A percentile compares a stretch with the other conserved stretches of the same genome.
Evolutionary conservation across 2,329 filamentous ascomycete species (phyloP).

Genomic region (Fusarium setosum): DNA sequence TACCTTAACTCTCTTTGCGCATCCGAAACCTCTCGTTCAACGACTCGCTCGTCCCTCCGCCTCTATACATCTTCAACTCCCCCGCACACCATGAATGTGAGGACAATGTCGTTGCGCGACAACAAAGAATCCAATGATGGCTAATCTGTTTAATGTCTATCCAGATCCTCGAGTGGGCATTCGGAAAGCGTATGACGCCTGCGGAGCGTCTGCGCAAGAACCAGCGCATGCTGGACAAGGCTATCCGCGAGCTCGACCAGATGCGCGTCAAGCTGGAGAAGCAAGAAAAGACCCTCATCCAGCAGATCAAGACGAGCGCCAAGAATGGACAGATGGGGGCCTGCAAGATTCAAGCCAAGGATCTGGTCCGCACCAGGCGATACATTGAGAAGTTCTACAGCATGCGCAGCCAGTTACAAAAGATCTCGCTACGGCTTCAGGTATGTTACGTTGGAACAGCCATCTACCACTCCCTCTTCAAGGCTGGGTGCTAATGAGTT

Average conservation of each 20-base stretch:
- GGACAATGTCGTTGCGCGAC: slow-evolving; percentile 34
- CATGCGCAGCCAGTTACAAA: slow-evolving; percentile 97
- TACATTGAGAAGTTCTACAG: slow-evolving; percentile 99
- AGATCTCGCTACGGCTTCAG: slow-evolving; percentile 94
- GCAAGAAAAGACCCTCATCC: slow-evolving; percentile 96
- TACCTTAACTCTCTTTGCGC: background rate
- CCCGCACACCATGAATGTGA: slow-evolving; percentile 45
- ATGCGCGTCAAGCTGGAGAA: slow-evolving; percentile 97
- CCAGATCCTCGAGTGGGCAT: slow-evolving; percentile 98
- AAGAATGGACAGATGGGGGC: slow-evolving; percentile 99
- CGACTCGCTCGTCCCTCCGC: background rate
- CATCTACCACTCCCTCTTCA: too few relatives aligned
- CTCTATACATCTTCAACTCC: slow-evolving; percentile 7
- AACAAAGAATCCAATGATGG: slow-evolving; percentile 26
- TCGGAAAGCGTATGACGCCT: slow-evolving; percentile 98
- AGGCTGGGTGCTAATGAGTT: background rate
- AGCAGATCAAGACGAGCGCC: slow-evolving; percentile 97
- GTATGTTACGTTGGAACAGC: slow-evolving; percentile 55
- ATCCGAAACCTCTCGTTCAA: background rate
- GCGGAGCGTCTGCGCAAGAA: slow-evolving; percentile 92
- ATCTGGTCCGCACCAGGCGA: slow-evolving; percentile 90
- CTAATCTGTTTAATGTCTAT: slow-evolving; percentile 23
- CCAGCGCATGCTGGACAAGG: slow-evolving; percentile 96
- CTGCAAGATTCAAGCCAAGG: slow-evolving; percentile 97
- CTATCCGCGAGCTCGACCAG: slow-evolving; percentile 94